Percentiles rank a stretch among this genome's conserved stretches.
Evolutionary conservation across 1,139 yeast genomes (phyloP).

Genomic region (Blastobotrys apis): DNA sequence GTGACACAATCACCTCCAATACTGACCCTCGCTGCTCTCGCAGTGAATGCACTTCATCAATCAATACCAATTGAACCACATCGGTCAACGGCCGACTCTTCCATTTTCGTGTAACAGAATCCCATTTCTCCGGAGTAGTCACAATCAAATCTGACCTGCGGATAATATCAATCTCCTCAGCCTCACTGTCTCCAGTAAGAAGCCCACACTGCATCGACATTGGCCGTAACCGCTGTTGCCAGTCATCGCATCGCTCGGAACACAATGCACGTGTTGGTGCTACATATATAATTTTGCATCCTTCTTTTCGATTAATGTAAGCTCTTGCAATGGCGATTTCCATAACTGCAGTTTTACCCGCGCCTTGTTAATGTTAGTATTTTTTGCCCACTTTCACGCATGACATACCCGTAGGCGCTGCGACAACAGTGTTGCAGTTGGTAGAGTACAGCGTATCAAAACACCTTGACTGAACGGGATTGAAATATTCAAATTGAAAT

Average conservation of each 20-base stretch:
- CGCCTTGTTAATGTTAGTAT: background rate
- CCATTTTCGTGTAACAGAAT: conserved; percentile 7
- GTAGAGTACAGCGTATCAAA: conserved; percentile 5
- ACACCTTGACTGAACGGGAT: conserved; percentile 10
- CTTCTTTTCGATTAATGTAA: background rate
- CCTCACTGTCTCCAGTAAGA: conserved; percentile 4
- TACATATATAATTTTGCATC: conserved; percentile 5
- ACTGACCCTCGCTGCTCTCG: conserved; percentile 6
- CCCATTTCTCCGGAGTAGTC: conserved; percentile 11
- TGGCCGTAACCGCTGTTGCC: background rate
- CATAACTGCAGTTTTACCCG: conserved; percentile 8
- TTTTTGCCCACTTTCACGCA: background rate
- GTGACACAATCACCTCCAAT: conserved; percentile 7
- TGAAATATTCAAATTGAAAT: conserved; percentile 7
- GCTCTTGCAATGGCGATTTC: conserved; percentile 5
- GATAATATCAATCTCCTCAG: background rate
- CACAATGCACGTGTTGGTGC: conserved; percentile 5
- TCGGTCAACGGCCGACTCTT: conserved; percentile 3
- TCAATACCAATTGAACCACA: conserved; percentile 2
- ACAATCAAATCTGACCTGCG: conserved; percentile 2
- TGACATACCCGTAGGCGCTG: conserved; percentile 6
- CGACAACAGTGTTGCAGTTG: conserved; percentile 2
- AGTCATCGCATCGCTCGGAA: conserved; percentile 3
- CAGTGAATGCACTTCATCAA: conserved; percentile 9
- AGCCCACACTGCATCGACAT: conserved; percentile 2